Evolutionary conservation across 2,329 filamentous ascomycete species (phyloP).

Genomic region (Aspergillus alliaceus): DNA sequence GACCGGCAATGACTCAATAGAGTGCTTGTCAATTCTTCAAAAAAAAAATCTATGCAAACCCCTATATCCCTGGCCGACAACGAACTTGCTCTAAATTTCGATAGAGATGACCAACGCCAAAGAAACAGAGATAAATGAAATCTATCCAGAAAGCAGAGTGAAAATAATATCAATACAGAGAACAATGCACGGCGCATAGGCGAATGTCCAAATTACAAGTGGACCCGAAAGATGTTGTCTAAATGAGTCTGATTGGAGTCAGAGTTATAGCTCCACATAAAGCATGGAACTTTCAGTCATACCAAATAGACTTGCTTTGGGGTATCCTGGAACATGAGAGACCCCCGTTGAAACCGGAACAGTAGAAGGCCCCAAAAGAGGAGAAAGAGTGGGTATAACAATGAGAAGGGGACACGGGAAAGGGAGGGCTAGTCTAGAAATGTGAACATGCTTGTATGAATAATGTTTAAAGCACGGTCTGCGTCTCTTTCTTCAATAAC

Average conservation of each 20-base stretch:
- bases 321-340: conserved; percentile 19
- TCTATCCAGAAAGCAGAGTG: neutral
- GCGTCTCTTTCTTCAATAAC: conserved; percentile 92
- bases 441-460: conserved; percentile 95
- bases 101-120: neutral
- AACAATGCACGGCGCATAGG: neutral
- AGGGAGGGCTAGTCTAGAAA: conserved; percentile 68
- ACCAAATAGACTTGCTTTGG: conserved; percentile 8
- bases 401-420: neutral
- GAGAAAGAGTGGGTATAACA: neutral
- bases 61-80: neutral
- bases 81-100: neutral
- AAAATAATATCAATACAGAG: neutral
- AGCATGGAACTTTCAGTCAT: conserved; percentile 4
- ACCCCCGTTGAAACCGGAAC: neutral
- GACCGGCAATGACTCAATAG: neutral
- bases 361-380: neutral
- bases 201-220: neutral
- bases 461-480: conserved; percentile 88
- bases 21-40: too few relatives aligned
- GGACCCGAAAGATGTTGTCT: neutral
- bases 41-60: neutral
- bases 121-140: neutral
- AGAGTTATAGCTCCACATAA: neutral
- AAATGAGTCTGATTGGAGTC: neutral